Conservation (phyloP, 257 asterid species). For the Przewalskia tangutica region DNA sequence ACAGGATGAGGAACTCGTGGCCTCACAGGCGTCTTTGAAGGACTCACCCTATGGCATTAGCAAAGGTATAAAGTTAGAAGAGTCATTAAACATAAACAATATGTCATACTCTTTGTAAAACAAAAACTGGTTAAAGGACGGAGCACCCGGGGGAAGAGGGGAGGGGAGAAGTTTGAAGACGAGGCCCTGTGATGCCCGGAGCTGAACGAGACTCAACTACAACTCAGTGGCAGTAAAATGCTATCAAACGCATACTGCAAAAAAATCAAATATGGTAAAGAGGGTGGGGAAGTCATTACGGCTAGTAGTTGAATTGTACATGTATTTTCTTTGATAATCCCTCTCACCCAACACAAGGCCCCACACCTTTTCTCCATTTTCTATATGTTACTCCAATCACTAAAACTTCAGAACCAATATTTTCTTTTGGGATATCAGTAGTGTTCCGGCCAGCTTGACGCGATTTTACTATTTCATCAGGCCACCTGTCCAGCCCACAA, state of each 20-base stretch:
- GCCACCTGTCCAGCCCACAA: not conserved
- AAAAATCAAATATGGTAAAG: not conserved
- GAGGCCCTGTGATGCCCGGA: not conserved
- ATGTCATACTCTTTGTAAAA: not conserved
- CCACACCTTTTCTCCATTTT: not conserved
- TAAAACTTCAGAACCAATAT: not conserved
- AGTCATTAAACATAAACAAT: not conserved
- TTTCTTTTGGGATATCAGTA: not conserved
- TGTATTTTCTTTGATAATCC: not conserved
- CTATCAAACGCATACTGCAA: not conserved
- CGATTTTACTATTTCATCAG: not conserved
- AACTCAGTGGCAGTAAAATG: not conserved
- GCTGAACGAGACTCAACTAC: not conserved
- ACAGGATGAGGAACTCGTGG: conserved; percentile 50
- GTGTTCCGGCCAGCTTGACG: not conserved
- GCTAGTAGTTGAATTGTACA: not conserved
- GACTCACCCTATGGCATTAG: conserved; percentile 64
- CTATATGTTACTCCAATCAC: not conserved
- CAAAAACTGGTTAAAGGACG: not conserved
- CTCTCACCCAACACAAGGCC: not conserved
- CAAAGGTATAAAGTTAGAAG: not conserved
- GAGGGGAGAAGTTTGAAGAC: not conserved
- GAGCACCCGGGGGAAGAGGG: not conserved
- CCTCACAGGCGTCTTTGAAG: conserved; percentile 98
- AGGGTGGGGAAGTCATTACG: not conserved